Base-by-base conservation (phyloP, 768 basidiomycete genomes). In the Boletus eberwhitei region DNA sequence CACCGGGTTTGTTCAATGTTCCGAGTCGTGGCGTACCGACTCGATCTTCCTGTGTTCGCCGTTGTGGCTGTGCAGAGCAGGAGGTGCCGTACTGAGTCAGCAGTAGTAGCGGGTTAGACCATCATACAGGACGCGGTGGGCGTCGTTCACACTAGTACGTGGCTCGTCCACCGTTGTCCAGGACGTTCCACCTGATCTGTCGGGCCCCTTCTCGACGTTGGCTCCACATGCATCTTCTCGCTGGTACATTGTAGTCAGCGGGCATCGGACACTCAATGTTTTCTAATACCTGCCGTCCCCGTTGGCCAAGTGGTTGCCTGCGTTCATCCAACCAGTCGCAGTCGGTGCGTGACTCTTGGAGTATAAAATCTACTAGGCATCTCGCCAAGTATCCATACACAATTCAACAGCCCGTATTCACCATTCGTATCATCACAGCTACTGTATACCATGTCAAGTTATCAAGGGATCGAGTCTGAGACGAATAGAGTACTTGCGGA, bases 391-490 rank as follows among this genome's bases (percentile, higher is more conserved):
- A 40, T 8, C 21, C 21, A n/a, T n/a, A 2, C 17, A 17, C 40
- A 22, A 22, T 14, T 12, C 40, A 7, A 41, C 40, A 2, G 26
- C 3, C 31, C 26, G n/a, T 44, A 29, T 31, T 44, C 26, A 44
- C 29, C 29, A 29, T n/a, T 29, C 24, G n/a, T n/a, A 19, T 17
- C 43, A 29, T 44, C 5, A 5, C 14, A 29, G 17, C 26, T 4
- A 24, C 4, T 24, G 29, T 8, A 11, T 17, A 38, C n/a, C 24
- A 45, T 61, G 58, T 26, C 60, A 9, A 45, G 52, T 31, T 59
- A 61, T 29, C 64, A 55, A 16, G 36, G 59, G 67, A 11, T 68
- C 65, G 24, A 31, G 41, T 42, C 41, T 17, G 41, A 42, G 24
- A 17, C 16, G 16, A 5, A 24, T 11, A 26, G 41, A 9, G 1